phyloP scores from a whole-genome alignment of 257 asterid genomes.

The Nicotiana attenuata region DNA sequence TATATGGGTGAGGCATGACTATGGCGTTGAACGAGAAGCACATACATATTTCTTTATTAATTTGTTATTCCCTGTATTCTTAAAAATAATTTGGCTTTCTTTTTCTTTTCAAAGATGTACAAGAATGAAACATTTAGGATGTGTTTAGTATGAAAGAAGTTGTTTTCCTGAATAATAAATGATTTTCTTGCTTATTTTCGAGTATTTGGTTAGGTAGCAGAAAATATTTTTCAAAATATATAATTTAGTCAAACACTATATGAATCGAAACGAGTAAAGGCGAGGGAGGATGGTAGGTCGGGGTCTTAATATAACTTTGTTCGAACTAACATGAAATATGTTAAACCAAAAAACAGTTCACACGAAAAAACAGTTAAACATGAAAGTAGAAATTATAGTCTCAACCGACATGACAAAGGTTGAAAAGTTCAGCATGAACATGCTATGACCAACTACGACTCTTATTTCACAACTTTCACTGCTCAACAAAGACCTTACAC shows the following conservation, averaged over 20 bases:
- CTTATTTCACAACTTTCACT: neutral
- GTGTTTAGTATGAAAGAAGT: too few relatives aligned
- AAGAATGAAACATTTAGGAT: neutral
- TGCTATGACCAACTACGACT: neutral
- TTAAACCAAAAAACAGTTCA: neutral
- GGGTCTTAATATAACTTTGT: neutral
- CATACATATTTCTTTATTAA: neutral
- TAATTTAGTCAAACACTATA: too few relatives aligned
- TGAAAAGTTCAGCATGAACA: neutral
- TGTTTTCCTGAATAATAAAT: too few relatives aligned
- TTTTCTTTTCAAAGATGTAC: too few relatives aligned
- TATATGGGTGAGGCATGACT: too few relatives aligned
- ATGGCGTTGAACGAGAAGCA: too few relatives aligned
- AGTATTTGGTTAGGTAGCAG: too few relatives aligned
- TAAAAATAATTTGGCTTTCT: neutral
- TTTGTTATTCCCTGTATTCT: neutral
- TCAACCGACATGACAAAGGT: neutral
- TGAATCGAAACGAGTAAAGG: too few relatives aligned
- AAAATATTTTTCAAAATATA: too few relatives aligned
- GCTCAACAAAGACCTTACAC: slow-evolving; percentile 7
- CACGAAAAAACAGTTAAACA: neutral
- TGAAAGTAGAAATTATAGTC: neutral
- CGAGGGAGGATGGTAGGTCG: too few relatives aligned
- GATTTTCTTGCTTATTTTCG: too few relatives aligned
- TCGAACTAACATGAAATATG: neutral